These are phyloP conservation scores for Myriosclerotinia curreyana DNA, from an alignment of 2,329 filamentous ascomycete species.

Conservation along the genomic window DNA sequence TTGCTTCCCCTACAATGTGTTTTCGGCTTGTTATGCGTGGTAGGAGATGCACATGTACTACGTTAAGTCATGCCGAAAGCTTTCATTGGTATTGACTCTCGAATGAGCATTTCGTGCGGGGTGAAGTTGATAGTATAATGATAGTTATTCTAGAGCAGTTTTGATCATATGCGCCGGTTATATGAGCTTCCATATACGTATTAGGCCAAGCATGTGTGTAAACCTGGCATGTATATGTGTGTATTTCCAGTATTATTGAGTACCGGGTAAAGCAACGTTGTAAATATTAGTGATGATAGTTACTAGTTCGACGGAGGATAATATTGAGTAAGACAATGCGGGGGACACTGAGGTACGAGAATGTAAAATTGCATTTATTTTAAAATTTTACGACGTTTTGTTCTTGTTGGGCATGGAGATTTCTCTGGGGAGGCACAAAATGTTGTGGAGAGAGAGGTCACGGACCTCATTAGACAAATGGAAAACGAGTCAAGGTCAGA, in stretches of 20 bases:
- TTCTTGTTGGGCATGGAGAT: constrained; percentile 9
- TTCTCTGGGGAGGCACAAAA: constrained; percentile 11
- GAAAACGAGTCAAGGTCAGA: constrained; percentile 11
- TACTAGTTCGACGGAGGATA: neutral
- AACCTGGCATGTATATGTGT: constrained; percentile 14
- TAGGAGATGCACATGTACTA: constrained; percentile 13
- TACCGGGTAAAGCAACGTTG: constrained; percentile 12
- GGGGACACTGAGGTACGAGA: neutral
- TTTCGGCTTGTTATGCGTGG: constrained; percentile 10
- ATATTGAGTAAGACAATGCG: neutral
- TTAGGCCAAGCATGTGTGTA: constrained; percentile 11
- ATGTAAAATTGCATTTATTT: neutral
- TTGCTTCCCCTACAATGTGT: constrained; percentile 1
- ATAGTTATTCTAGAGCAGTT: constrained; percentile 16
- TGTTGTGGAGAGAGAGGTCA: neutral
- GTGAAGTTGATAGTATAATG: constrained; percentile 11
- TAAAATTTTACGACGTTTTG: neutral
- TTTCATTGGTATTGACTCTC: constrained; percentile 16
- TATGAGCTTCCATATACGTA: constrained; percentile 20
- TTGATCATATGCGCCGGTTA: constrained; percentile 21
- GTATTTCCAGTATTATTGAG: neutral
- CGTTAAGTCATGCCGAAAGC: constrained; percentile 1
- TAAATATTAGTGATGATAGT: constrained; percentile 15
- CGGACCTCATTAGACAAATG: neutral
- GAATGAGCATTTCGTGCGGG: constrained; percentile 13